Conservation (phyloP, 768 basidiomycete species). For the Russula ochroleuca region DNA sequence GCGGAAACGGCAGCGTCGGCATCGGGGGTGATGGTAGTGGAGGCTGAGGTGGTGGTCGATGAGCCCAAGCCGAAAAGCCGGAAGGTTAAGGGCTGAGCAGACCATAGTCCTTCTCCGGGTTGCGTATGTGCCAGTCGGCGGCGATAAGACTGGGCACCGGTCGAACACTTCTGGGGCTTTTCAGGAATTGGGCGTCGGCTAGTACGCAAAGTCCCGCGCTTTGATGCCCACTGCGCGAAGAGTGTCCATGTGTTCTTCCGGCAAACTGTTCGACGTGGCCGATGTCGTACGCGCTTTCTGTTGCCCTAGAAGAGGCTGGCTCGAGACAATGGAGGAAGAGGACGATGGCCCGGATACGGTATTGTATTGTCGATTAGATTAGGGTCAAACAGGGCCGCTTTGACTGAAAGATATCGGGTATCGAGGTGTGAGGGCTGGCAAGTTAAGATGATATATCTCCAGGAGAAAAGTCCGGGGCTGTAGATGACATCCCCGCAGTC, state of each 20-base stretch:
- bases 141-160: constrained; percentile 27
- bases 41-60: too few relatives aligned
- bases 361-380: too few relatives aligned
- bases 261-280: constrained; percentile 19
- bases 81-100: too few relatives aligned
- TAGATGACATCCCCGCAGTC: too few relatives aligned
- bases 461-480: too few relatives aligned
- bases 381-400: too few relatives aligned
- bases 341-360: not conserved
- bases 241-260: constrained; percentile 3
- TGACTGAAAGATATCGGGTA: too few relatives aligned
- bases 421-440: too few relatives aligned
- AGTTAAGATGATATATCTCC: too few relatives aligned
- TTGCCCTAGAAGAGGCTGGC: constrained; percentile 30
- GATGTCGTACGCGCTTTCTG: constrained; percentile 30
- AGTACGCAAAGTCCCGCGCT: constrained; percentile 34
- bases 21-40: too few relatives aligned
- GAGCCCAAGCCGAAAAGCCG: too few relatives aligned
- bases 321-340: not conserved
- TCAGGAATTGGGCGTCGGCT: constrained; percentile 14
- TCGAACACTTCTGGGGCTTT: constrained; percentile 30
- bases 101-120: constrained; percentile 6
- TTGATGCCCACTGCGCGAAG: constrained; percentile 32
- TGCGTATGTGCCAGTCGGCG: constrained; percentile 33
- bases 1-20: too few relatives aligned